These are phyloP conservation scores for Cajanus cajan DNA, from an alignment of 306 rosid genomes.

Conservation along the genomic window DNA sequence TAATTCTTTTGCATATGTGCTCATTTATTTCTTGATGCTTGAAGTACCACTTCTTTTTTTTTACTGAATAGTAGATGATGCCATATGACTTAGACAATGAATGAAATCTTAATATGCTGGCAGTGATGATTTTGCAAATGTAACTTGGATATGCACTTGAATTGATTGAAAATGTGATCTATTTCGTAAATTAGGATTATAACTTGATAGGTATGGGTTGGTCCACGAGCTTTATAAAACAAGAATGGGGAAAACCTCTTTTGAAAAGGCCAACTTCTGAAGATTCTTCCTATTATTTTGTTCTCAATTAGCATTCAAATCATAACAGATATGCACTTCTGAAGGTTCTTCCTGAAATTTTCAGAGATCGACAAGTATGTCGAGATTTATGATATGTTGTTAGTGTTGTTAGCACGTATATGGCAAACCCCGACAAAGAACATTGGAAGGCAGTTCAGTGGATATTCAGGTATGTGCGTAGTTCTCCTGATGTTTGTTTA, in stretches of 20 bases:
- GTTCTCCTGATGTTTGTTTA: too few species aligned
- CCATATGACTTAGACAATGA: neutral
- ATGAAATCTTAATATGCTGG: constrained; percentile 11
- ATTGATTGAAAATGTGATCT: neutral
- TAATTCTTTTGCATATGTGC: neutral
- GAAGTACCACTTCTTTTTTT: constrained; percentile 7
- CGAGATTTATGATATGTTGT: too few species aligned
- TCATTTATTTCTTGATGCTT: constrained; percentile 19
- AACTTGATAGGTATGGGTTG: constrained; percentile 75
- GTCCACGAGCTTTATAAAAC: constrained; percentile 84
- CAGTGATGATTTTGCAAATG: neutral
- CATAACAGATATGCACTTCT: too few species aligned
- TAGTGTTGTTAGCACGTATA: too few species aligned
- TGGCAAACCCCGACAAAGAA: too few species aligned
- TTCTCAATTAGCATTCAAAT: neutral
- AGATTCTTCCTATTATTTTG: constrained; percentile 21
- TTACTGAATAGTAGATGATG: neutral
- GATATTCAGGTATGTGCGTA: too few species aligned
- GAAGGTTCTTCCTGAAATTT: too few species aligned
- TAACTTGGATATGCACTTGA: neutral
- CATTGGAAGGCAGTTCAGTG: too few species aligned
- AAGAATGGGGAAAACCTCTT: constrained; percentile 92
- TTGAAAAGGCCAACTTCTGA: constrained; percentile 70
- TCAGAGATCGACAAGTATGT: too few species aligned
- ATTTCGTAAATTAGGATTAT: constrained; percentile 14